A percentile compares a stretch with the other conserved stretches of the same genome.
phyloP scores from a whole-genome alignment of 2,329 filamentous ascomycete species.

The Neoascochyta sp. region DNA sequence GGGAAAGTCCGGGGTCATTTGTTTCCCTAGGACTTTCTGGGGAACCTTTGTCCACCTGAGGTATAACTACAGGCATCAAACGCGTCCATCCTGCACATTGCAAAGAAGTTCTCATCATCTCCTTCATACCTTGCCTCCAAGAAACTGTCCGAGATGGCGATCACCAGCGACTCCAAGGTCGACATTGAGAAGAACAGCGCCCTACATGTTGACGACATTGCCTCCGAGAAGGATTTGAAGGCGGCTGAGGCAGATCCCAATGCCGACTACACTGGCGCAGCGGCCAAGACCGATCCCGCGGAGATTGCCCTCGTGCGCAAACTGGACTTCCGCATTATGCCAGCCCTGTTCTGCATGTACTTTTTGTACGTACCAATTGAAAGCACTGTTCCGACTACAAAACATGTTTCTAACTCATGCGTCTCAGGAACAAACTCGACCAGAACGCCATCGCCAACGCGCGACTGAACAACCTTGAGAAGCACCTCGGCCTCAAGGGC shows the following conservation, averaged over 20 bases:
- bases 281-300: conserved; percentile 20
- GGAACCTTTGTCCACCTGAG: conserved; percentile 15
- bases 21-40: conserved; percentile 12
- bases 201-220: conserved; percentile 17
- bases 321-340: conserved; percentile 24
- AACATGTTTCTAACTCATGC: not conserved
- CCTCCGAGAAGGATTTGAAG: conserved; percentile 15
- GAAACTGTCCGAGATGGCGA: too few species aligned
- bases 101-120: too few species aligned
- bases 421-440: conserved; percentile 39
- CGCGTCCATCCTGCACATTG: too few species aligned
- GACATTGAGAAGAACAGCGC: conserved; percentile 16
- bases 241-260: not conserved
- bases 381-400: too few species aligned
- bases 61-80: too few species aligned
- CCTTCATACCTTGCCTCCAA: too few species aligned
- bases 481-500: conserved; percentile 40
- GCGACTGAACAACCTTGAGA: conserved; percentile 57
- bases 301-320: conserved; percentile 27
- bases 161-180: conserved; percentile 1
- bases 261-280: conserved; percentile 22
- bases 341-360: conserved; percentile 37
- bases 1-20: conserved; percentile 22
- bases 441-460: conserved; percentile 64
- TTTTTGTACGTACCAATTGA: conserved; percentile 21